phyloP scores from a whole-genome alignment of 768 basidiomycete species.

The Coprinopsis sp. region DNA sequence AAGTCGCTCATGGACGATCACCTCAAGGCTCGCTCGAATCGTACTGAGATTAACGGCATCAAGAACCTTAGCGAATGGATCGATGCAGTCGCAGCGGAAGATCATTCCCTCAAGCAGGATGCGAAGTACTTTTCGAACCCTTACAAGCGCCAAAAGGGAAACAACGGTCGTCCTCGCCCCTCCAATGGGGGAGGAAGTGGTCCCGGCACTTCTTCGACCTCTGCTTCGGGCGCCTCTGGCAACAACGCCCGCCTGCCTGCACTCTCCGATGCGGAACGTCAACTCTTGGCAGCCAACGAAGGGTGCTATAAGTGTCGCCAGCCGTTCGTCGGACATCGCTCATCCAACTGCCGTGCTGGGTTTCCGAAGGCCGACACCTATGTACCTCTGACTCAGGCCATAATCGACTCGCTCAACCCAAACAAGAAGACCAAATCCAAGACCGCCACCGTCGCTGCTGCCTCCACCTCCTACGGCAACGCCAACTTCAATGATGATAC shows the following conservation, averaged over 20 bases:
- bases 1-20: too few species aligned
- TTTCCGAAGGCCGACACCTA: not conserved
- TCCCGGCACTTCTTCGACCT: not conserved
- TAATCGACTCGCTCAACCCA: not conserved
- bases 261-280: not conserved
- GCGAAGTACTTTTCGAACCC: not conserved
- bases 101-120: not conserved
- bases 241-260: not conserved
- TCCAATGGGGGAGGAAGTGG: not conserved
- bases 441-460: not conserved
- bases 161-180: too few species aligned
- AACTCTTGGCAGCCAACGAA: not conserved
- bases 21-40: not conserved
- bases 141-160: too few species aligned
- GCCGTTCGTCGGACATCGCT: not conserved
- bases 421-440: not conserved
- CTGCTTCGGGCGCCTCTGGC: not conserved
- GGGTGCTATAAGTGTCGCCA: constrained; percentile 1
- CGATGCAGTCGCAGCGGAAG: not conserved
- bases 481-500: not conserved
- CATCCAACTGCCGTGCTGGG: not conserved
- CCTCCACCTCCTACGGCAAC: not conserved
- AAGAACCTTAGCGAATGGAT: not conserved
- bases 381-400: not conserved
- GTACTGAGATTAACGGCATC: not conserved